Evolutionary conservation across 257 asterid species (phyloP).

Genomic region (Anisodus tanguticus): DNA sequence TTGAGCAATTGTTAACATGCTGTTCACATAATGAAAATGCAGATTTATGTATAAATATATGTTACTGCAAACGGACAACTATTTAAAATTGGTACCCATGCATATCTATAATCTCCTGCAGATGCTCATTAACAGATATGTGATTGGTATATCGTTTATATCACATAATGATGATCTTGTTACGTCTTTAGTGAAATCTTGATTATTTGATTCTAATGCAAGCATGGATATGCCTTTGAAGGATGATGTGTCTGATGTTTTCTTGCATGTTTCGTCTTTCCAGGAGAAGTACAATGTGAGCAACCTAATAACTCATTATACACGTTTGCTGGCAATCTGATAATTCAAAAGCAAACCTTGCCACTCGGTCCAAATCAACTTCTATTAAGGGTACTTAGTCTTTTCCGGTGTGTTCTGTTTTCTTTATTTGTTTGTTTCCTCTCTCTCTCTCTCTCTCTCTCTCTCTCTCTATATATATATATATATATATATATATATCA

Average conservation of each 20-base stretch:
- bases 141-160: not conserved
- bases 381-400: slow-evolving; percentile 75
- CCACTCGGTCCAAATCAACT: slow-evolving; percentile 99
- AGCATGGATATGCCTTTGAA: not conserved
- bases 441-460: slow-evolving; percentile 25
- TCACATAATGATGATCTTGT: slow-evolving; percentile 7
- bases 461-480: not conserved
- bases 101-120: not conserved
- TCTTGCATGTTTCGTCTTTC: slow-evolving; percentile 29
- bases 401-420: not conserved
- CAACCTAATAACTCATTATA: slow-evolving; percentile 98
- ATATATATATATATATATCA: too few species aligned
- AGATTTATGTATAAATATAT: not conserved
- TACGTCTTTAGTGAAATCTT: not conserved
- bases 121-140: slow-evolving; percentile 17
- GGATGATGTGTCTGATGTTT: not conserved
- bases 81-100: not conserved
- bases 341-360: slow-evolving; percentile 84
- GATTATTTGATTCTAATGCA: slow-evolving; percentile 16
- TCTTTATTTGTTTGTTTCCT: slow-evolving; percentile 17
- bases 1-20: not conserved
- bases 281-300: slow-evolving; percentile 99
- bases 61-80: not conserved
- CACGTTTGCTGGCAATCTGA: slow-evolving; percentile 96
- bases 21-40: not conserved